Conservation (phyloP, 306 rosid species). For the Acmispon strigosus region DNA sequence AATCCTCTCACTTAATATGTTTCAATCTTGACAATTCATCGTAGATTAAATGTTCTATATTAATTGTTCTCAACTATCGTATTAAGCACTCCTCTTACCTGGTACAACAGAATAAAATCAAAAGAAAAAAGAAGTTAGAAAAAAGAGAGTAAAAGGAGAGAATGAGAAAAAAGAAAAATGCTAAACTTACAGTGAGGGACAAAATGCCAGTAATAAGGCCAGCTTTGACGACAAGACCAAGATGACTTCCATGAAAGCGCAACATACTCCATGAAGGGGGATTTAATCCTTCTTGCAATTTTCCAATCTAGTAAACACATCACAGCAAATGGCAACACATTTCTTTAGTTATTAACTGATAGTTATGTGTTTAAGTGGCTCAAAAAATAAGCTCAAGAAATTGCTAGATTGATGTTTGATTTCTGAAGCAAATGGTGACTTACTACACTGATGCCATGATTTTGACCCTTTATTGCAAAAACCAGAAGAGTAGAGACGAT, state of each 20-base stretch:
- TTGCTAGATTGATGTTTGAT: neutral
- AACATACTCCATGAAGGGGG: constrained; percentile 87
- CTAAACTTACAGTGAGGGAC: constrained; percentile 74
- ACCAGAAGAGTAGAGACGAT: constrained; percentile 70
- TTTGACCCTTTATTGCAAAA: constrained; percentile 61
- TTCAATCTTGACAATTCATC: too few relatives aligned
- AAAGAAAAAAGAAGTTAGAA: neutral
- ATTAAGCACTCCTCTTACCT: too few relatives aligned
- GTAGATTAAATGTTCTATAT: too few relatives aligned
- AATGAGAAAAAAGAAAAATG: neutral
- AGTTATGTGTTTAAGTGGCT: neutral
- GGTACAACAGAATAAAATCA: too few relatives aligned
- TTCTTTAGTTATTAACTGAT: neutral
- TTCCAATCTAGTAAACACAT: constrained; percentile 65
- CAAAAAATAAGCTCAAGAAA: too few relatives aligned
- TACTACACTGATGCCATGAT: constrained; percentile 81
- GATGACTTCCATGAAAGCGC: constrained; percentile 46
- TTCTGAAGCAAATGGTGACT: constrained; percentile 12
- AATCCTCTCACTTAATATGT: too few relatives aligned
- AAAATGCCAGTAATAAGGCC: constrained; percentile 88
- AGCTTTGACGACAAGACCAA: constrained; percentile 60
- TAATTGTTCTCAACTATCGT: too few relatives aligned
- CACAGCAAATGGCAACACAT: neutral
- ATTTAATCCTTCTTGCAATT: constrained; percentile 69
- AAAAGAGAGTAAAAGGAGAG: neutral